Evolutionary conservation across 78 protist species (phyloP).

Genomic region (Chrysochromulina tobinii): DNA sequence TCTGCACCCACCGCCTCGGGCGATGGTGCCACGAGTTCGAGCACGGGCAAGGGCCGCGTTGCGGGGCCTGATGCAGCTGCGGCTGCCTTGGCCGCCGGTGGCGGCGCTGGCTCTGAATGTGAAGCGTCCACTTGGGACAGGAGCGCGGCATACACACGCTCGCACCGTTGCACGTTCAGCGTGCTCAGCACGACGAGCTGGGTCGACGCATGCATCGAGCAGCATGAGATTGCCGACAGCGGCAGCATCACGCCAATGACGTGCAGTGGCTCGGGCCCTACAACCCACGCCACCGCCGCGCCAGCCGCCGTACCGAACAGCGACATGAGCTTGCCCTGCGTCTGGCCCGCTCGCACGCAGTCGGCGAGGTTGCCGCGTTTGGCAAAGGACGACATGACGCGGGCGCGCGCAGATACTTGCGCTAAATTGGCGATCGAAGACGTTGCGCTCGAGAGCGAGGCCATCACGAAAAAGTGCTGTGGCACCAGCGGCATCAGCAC

Average conservation of each 20-base stretch:
- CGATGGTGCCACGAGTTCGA: background rate
- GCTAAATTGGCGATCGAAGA: conserved; percentile 39
- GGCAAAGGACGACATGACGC: conserved; percentile 39
- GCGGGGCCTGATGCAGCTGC: background rate
- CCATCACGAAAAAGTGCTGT: conserved; percentile 44
- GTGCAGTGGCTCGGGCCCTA: background rate
- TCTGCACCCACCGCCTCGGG: background rate
- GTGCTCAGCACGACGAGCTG: background rate
- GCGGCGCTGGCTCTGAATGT: background rate
- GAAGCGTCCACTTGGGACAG: background rate
- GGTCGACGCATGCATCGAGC: background rate
- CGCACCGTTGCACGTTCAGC: conserved; percentile 40
- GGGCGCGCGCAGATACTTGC: conserved; percentile 54
- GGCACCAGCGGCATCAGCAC: conserved; percentile 43
- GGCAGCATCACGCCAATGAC: background rate
- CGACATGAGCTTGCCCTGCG: conserved; percentile 47
- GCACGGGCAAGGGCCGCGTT: background rate
- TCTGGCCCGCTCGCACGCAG: conserved; percentile 49
- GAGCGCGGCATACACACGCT: background rate
- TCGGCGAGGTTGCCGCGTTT: conserved; percentile 56
- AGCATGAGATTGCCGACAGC: background rate
- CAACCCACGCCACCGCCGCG: background rate
- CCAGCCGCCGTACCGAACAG: conserved; percentile 37
- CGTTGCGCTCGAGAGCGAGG: conserved; percentile 16
- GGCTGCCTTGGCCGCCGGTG: background rate